Percentiles rank a stretch among this genome's conserved stretches.
These are phyloP conservation scores for Aspergillus sojae DNA, from an alignment of 2,329 filamentous ascomycete genomes.

Conservation along the genomic window DNA sequence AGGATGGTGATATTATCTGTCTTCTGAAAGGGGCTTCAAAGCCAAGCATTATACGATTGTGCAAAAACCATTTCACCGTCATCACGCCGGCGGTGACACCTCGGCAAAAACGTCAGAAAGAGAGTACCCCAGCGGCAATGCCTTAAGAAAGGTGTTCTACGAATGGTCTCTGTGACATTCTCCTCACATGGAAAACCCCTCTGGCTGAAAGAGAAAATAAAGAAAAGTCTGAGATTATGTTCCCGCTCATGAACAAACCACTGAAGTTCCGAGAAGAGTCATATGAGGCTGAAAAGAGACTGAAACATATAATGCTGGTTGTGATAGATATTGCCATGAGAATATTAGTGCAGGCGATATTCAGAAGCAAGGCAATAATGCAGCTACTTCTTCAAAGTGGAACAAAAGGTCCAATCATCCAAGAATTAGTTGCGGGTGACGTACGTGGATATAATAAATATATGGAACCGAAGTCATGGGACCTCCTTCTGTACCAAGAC, in stretches of 20 bases:
- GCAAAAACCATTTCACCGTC: background rate
- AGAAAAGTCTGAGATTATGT: background rate
- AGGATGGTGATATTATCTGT: background rate
- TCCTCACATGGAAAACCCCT: background rate
- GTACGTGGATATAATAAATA: too few species aligned
- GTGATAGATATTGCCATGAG: background rate
- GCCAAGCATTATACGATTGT: background rate
- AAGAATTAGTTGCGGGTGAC: background rate
- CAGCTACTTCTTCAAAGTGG: background rate
- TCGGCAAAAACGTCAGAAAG: background rate
- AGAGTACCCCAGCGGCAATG: too few species aligned
- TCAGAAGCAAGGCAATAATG: background rate
- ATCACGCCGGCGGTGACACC: background rate
- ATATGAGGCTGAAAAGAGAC: background rate
- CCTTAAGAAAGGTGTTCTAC: background rate
- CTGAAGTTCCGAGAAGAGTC: too few species aligned
- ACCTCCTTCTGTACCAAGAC: too few species aligned
- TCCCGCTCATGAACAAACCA: too few species aligned
- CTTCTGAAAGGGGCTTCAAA: background rate
- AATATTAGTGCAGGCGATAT: fast-evolving
- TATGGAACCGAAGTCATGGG: too few species aligned
- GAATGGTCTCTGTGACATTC: background rate
- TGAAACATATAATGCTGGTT: too few species aligned
- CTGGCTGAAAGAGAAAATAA: background rate
- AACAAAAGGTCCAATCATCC: background rate